These are phyloP conservation scores for Alternaria hordeiaustralica DNA, from an alignment of 2,329 filamentous ascomycete genomes.

Conservation along the genomic window DNA sequence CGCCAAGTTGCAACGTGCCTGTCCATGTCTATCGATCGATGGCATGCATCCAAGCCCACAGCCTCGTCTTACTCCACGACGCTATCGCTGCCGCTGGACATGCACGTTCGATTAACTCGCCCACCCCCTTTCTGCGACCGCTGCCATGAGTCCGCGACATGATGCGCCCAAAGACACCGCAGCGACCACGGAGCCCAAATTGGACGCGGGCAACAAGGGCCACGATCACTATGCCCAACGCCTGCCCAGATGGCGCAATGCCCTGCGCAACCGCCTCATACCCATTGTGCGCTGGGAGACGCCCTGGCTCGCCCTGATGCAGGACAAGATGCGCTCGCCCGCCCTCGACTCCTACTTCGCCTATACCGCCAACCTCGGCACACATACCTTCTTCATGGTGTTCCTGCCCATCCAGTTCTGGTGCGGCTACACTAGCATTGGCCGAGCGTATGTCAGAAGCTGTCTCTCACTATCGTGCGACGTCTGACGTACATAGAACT, in stretches of 20 bases:
- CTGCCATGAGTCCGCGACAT: constrained; percentile 36
- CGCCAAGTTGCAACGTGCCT: constrained; percentile 7
- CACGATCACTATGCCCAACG: constrained; percentile 77
- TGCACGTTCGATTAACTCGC: constrained; percentile 13
- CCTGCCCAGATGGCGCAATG: constrained; percentile 88
- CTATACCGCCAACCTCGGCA: constrained; percentile 93
- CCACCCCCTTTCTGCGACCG: constrained; percentile 18
- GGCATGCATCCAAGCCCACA: constrained; percentile 1
- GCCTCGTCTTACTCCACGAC: constrained; percentile 1
- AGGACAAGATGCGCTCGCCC: constrained; percentile 79
- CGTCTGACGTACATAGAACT: constrained; percentile 39
- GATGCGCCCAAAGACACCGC: constrained; percentile 16
- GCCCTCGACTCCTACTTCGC: constrained; percentile 96
- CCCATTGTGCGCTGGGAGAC: constrained; percentile 94
- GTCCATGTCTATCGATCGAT: constrained; percentile 3
- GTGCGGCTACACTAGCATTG: constrained; percentile 86
- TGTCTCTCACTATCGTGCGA: constrained; percentile 8
- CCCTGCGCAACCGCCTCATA: constrained; percentile 78
- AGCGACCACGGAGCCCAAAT: constrained; percentile 24
- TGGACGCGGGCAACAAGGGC: constrained; percentile 79
- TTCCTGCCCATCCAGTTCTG: constrained; percentile 94
- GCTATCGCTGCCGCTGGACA: constrained; percentile 14
- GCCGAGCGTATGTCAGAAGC: constrained; percentile 74
- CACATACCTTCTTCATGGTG: constrained; percentile 99
- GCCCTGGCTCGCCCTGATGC: constrained; percentile 86